Base-by-base conservation (phyloP, 2,329 filamentous ascomycete genomes). In the Teratosphaeria viscida region DNA sequence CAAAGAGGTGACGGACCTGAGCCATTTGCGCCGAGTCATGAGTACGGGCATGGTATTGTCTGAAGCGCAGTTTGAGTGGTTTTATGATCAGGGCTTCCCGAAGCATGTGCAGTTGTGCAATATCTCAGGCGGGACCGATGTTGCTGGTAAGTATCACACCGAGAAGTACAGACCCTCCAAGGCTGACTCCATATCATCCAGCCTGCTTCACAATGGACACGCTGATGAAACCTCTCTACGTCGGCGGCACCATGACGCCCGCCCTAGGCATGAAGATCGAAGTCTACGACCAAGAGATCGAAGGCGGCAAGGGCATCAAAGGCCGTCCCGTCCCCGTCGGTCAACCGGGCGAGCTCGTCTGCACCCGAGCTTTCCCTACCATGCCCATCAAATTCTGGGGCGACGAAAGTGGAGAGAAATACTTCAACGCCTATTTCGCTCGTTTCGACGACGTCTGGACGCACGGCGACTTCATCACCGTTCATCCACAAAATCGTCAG, bases 31-130 rank as follows among this genome's bases (percentile, higher is more conserved):
- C 32, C 72, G 78, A 2, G 87, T 92, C 34, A 84, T 80, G 0
- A 86, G 82, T 57, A 95, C 90, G 0, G 90, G 90, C 3, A 92
- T 92, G 88, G 89, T 94, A 0, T 79, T 94, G 2, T 84, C 87
- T 0, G 84, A 91, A 55, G 82, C 86, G 47, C 77, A 90, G 37
- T 92, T 91, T 68, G 85, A 90, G 69, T 95, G 90, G 89, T 85
- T 86, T 72, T 86, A 92, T 70, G 86, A 90, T 64, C 75, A 78
- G 7, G 88, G 79, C 0, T 95, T 95, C 70, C 87, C 88, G 0
- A 62, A 77, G 0, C 75, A 78, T 54, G 81, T 85, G 0, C 88
- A 90, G 27, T 77, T 95, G 1, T 80, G 76, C 32, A 92, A 92
- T 69, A 86, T 92, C 43, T 86, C 85, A 0, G 89, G 89, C 4